Conservation (phyloP, 163 green algal species). For the Chlamydomonas reinhardtii region DNA sequence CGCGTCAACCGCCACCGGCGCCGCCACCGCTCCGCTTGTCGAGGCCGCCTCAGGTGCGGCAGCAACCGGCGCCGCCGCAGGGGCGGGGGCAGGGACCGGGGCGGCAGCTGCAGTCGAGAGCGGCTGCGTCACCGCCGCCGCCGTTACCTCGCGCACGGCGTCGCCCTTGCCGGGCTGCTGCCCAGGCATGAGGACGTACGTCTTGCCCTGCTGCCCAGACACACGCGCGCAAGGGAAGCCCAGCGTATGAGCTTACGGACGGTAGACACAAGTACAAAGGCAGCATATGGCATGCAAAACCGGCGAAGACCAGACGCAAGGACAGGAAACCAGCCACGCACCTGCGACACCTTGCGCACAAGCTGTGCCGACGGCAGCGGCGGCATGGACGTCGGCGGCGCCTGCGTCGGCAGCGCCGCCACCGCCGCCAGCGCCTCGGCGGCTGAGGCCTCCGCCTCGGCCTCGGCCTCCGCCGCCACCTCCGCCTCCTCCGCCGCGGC, state of each 20-base stretch:
- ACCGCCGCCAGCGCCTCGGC: background rate
- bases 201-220: slow-evolving; percentile 9
- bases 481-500: background rate
- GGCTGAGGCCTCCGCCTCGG: background rate
- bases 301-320: too few species aligned
- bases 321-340: background rate
- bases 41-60: background rate
- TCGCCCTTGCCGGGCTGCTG: too few species aligned
- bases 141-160: too few species aligned
- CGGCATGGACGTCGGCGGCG: background rate
- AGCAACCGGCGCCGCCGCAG: background rate
- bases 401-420: background rate
- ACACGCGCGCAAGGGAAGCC: too few species aligned
- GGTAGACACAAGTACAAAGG: too few species aligned
- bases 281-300: too few species aligned
- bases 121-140: too few species aligned
- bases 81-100: too few species aligned
- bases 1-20: background rate
- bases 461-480: background rate
- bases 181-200: too few species aligned
- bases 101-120: background rate
- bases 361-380: slow-evolving; percentile 30
- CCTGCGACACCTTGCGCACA: slow-evolving; percentile 9
- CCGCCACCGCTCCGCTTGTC: background rate
- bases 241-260: too few species aligned